Evolutionary conservation across 192 early-diverging fungal species (phyloP).

Genomic region (Coemansia pectinata): DNA sequence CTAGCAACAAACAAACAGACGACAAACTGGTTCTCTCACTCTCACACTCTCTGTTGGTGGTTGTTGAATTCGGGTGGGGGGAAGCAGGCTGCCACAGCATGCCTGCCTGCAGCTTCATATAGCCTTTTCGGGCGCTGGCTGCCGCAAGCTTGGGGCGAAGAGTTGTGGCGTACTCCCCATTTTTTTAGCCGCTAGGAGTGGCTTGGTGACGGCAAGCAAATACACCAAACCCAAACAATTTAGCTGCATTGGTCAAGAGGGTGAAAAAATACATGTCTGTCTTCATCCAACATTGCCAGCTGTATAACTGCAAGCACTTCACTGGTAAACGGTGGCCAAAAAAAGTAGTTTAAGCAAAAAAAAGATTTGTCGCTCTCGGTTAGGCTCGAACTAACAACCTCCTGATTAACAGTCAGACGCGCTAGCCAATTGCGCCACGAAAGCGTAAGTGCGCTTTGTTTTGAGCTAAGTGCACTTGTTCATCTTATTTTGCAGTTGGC

Average conservation of each 20-base stretch:
- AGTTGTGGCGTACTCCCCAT: not conserved
- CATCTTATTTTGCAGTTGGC: not conserved
- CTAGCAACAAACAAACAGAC: not conserved
- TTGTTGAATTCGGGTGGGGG: not conserved
- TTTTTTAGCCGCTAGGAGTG: not conserved
- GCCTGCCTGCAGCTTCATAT: conserved; percentile 16
- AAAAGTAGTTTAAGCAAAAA: not conserved
- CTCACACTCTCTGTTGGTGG: not conserved
- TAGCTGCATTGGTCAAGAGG: not conserved
- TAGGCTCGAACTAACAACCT: conserved; percentile 46
- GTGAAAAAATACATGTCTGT: not conserved
- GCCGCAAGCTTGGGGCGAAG: conserved; percentile 1
- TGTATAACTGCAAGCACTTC: no score
- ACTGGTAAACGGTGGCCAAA: not conserved
- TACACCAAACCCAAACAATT: not conserved
- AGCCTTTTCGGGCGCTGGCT: conserved; percentile 21
- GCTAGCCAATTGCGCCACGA: conserved; percentile 44
- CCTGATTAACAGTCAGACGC: conserved; percentile 52
- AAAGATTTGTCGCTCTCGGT: conserved; percentile 13
- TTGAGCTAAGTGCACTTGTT: not conserved
- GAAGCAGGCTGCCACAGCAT: not conserved
- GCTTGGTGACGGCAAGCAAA: not conserved
- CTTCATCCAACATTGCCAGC: no score
- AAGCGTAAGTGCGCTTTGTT: conserved; percentile 2
- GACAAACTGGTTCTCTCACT: not conserved